Percentiles rank a stretch among this genome's conserved stretches.
These are phyloP conservation scores for Discostella stelligeroides DNA, from an alignment of 108 stramenopile species.

Conservation along the genomic window DNA sequence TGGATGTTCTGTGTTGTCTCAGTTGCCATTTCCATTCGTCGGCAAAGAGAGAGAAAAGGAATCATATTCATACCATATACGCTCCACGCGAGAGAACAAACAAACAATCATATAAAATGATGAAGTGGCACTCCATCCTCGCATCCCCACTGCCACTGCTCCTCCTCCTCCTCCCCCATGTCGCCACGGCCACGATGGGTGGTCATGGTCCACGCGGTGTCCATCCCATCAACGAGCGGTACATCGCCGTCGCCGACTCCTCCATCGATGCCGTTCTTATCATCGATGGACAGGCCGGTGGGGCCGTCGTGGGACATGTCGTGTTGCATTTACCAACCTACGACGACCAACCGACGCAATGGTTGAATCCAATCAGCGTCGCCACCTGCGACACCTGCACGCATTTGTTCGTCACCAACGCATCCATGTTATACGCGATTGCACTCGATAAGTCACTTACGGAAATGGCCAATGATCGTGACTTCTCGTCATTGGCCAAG, in stretches of 20 bases:
- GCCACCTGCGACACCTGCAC: conserved; percentile 36
- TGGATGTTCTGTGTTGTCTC: no score
- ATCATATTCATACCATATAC: no score
- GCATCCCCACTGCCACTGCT: no score
- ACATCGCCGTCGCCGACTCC: conserved; percentile 45
- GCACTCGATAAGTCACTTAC: conserved; percentile 22
- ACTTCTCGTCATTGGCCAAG: conserved; percentile 35
- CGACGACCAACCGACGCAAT: conserved; percentile 9
- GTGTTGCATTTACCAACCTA: conserved; percentile 24
- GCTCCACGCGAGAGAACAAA: no score
- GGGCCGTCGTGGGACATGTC: conserved; percentile 46
- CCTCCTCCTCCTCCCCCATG: conserved; percentile 20
- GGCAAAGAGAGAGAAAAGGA: no score
- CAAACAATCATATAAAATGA: no score
- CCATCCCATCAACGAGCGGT: conserved; percentile 46
- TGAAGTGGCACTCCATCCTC: conserved; percentile 13
- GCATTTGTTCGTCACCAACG: conserved; percentile 31
- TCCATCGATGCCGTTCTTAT: conserved; percentile 49
- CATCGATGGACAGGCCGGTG: conserved; percentile 38
- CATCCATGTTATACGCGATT: conserved; percentile 25
- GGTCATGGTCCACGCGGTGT: conserved; percentile 42
- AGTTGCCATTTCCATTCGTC: no score
- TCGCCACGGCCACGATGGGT: not conserved
- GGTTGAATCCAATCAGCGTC: conserved; percentile 40
- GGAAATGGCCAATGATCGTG: conserved; percentile 39